Conservation (phyloP, 2,329 filamentous ascomycete genomes). For the Cytospora mali region DNA sequence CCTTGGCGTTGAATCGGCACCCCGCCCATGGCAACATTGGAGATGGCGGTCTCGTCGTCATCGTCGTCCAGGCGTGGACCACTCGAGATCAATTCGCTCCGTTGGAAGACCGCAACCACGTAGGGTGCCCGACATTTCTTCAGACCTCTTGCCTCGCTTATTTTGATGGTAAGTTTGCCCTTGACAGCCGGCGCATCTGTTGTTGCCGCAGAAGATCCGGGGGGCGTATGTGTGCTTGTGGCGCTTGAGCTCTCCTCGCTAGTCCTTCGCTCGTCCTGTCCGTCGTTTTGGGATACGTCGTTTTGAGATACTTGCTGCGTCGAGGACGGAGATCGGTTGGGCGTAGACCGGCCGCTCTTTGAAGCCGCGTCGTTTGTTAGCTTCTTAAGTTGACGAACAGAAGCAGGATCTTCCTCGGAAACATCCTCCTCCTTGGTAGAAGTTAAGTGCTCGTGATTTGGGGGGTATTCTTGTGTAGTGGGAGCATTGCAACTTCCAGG, state of each 20-base stretch:
- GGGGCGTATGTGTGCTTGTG: slow-evolving; percentile 58
- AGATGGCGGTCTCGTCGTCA: slow-evolving; percentile 51
- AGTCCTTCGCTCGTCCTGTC: slow-evolving; percentile 43
- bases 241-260: slow-evolving; percentile 44
- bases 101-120: slow-evolving; percentile 94
- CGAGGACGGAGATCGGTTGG: slow-evolving; percentile 80
- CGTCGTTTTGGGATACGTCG: slow-evolving; percentile 45
- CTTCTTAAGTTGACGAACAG: slow-evolving; percentile 73
- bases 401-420: slow-evolving; percentile 59
- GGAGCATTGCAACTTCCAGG: slow-evolving; percentile 58
- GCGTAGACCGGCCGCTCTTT: slow-evolving; percentile 93
- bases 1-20: slow-evolving; percentile 66
- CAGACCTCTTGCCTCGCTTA: slow-evolving; percentile 81
- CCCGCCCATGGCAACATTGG: slow-evolving; percentile 49
- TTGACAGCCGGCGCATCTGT: slow-evolving; percentile 69
- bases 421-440: slow-evolving; percentile 42
- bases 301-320: slow-evolving; percentile 53
- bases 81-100: slow-evolving; percentile 92
- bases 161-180: slow-evolving; percentile 88
- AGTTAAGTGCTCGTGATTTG: slow-evolving; percentile 46
- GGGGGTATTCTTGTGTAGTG: slow-evolving; percentile 55
- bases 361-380: slow-evolving; percentile 80
- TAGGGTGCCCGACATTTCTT: slow-evolving; percentile 87
- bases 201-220: slow-evolving; percentile 50
- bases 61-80: slow-evolving; percentile 68